Evolutionary conservation across 306 rosid genomes (phyloP), one percentile per base, ranked within the genome.

Genomic region (Cicer arietinum): DNA sequence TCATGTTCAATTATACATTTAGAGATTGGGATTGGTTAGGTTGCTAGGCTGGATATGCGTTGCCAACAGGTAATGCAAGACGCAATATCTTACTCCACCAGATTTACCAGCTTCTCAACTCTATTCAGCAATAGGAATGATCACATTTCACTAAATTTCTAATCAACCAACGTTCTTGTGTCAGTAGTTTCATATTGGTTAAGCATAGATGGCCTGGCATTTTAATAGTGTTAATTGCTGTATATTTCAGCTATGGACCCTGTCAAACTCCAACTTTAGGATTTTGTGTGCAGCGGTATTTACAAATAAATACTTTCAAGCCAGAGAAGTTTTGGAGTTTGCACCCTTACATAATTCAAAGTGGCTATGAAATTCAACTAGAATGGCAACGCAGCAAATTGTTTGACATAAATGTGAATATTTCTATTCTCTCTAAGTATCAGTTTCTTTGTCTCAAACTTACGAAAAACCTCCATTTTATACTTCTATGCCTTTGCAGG

Each of bases 231-330:
- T 68, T 72, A 46, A 44, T 73, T 81, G 54, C 67, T 79, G 62
- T 79, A 53, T 79, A 60, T 88, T 89, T 86, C 97, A 94, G 98
- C 74, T 94, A 94, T 76, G 98, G 98, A 64, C 98, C 98, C 10
- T 94, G 98, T 80, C 98, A 94, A 84, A 91, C 98, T 86, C 98
- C 98, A 18, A 91, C 98, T 43, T 85, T 94, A 59, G 98, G 98
- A 76, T 94, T 94, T 82, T 94, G 98, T 22, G 98, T 94, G 79
- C 97, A 90, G 84, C 94, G 94, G 2, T 86, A 91, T 94, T 75
- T 94, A 81, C 98, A 90, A 85, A 94, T 91, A 51, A 88, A 85
- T 78, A 91, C 96, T 37, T 94, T 94, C 83, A 90, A 91, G 83
- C 91, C 98, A 4, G 98, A 94, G 78, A 91, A 94, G 73, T 94